phyloP scores from a whole-genome alignment of 495 filamentous ascomycete genomes.

The Alectoria sarmentosa region DNA sequence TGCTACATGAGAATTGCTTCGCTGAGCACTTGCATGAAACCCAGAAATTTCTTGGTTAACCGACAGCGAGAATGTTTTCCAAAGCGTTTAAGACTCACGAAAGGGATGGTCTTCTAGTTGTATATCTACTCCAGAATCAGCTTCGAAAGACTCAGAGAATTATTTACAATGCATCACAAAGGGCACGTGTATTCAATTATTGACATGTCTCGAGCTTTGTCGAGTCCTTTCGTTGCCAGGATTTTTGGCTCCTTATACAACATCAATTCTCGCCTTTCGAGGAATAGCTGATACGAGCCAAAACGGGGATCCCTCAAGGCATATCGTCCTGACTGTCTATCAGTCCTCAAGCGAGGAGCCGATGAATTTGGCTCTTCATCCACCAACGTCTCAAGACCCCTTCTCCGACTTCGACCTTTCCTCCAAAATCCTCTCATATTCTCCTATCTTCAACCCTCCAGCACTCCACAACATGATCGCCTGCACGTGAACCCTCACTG shows the following conservation, averaged over 20 bases:
- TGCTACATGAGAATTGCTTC: not conserved
- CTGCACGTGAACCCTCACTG: constrained; percentile 38
- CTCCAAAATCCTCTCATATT: constrained; percentile 49
- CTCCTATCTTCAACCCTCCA: constrained; percentile 52
- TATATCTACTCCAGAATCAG: not conserved
- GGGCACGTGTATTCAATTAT: not conserved
- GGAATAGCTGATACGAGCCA: too few relatives aligned
- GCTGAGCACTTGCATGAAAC: not conserved
- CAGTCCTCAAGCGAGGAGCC: too few relatives aligned
- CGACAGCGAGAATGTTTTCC: not conserved
- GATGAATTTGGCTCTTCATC: too few relatives aligned
- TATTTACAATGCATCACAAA: not conserved
- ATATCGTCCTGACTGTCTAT: too few relatives aligned
- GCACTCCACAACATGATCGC: constrained; percentile 62
- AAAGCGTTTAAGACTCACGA: not conserved
- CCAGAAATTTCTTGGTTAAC: not conserved
- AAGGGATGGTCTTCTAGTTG: not conserved
- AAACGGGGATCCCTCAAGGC: too few relatives aligned
- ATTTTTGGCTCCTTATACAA: not conserved
- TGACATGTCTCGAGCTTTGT: not conserved
- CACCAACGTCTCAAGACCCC: too few relatives aligned
- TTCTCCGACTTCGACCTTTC: constrained; percentile 10
- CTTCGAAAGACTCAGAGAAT: not conserved
- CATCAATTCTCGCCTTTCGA: too few relatives aligned
- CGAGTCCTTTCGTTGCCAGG: not conserved